Evolutionary conservation across 306 rosid genomes (phyloP).

Genomic region (Malus asiatica): DNA sequence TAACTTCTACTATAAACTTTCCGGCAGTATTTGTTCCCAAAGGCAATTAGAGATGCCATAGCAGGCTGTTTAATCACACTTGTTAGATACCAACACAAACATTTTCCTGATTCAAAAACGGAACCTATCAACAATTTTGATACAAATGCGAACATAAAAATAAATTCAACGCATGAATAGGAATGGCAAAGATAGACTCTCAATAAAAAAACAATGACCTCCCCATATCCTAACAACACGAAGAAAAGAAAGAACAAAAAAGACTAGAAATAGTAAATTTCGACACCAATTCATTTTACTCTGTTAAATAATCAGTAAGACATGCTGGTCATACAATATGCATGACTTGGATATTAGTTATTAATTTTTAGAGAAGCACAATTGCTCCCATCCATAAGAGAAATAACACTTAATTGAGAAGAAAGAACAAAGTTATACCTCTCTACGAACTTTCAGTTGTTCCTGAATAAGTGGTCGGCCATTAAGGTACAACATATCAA

Average conservation of each 20-base stretch:
- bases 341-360: background rate
- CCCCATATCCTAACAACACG: background rate
- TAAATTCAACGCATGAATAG: background rate
- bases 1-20: background rate
- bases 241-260: background rate
- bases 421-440: conserved; percentile 44
- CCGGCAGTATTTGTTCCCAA: background rate
- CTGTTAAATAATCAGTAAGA: background rate
- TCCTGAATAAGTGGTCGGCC: conserved; percentile 74
- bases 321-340: background rate
- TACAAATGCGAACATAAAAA: background rate
- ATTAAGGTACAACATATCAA: conserved; percentile 77
- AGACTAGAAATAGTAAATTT: background rate
- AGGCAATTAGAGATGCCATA: background rate
- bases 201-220: background rate
- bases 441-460: conserved; percentile 70
- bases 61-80: background rate
- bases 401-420: background rate
- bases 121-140: background rate
- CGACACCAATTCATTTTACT: background rate
- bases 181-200: background rate
- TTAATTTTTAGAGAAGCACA: background rate
- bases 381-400: background rate
- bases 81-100: background rate
- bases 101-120: background rate